Evolutionary conservation across 208 protist species (phyloP).

Genomic region (Tritrichomonas musculus): DNA sequence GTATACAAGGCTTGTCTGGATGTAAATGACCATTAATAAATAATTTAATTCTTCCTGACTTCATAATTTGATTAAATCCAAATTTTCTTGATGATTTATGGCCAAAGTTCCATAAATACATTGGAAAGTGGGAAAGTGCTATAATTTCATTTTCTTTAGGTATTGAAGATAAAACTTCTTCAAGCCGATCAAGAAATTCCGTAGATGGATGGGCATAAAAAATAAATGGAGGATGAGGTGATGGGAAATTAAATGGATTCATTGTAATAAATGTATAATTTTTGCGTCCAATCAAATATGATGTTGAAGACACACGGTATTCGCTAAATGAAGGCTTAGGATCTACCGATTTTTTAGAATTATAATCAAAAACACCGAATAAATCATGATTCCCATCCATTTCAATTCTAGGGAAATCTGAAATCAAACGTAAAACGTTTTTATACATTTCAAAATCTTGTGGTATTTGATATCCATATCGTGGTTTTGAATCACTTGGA

Average conservation of each 20-base stretch:
- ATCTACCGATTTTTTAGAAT: neutral
- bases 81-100: too few species aligned
- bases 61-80: too few species aligned
- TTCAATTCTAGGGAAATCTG: neutral
- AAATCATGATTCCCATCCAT: neutral
- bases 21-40: neutral
- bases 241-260: neutral
- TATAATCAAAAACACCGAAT: neutral
- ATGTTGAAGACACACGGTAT: neutral
- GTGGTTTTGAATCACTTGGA: neutral
- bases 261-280: neutral
- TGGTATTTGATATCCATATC: neutral
- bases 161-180: neutral
- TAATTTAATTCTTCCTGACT: neutral
- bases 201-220: neutral
- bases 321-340: too few species aligned
- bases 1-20: neutral
- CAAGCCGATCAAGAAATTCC: neutral
- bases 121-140: too few species aligned
- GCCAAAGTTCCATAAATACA: too few species aligned
- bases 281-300: neutral
- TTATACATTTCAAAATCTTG: neutral
- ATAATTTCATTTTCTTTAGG: too few species aligned
- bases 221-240: neutral
- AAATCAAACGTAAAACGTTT: neutral